Evolutionary conservation across 257 asterid genomes (phyloP).

Genomic region (Verbena officinalis): DNA sequence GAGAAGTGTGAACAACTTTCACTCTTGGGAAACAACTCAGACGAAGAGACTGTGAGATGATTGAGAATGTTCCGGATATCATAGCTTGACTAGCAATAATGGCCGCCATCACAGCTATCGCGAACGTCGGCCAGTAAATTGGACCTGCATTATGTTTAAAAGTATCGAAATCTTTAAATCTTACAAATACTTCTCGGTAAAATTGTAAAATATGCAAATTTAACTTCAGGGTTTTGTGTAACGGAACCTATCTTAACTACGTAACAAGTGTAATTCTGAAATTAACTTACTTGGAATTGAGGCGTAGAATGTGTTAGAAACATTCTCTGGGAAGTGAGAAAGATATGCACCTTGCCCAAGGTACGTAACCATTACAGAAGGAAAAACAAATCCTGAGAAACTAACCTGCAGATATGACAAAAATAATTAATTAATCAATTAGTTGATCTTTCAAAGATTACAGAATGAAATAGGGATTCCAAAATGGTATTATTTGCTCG

Average conservation of each 20-base stretch:
- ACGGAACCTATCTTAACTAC: too few species aligned
- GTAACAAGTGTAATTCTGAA: too few species aligned
- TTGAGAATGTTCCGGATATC: slow-evolving; percentile 72
- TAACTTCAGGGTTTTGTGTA: too few species aligned
- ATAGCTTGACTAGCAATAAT: slow-evolving; percentile 84
- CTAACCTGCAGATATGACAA: slow-evolving; percentile 47
- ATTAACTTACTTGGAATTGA: slow-evolving; percentile 50
- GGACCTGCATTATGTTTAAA: slow-evolving; percentile 34
- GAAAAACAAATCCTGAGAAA: slow-evolving; percentile 59
- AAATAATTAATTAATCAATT: too few species aligned
- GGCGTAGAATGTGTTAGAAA: slow-evolving; percentile 46
- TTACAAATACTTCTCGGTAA: background rate
- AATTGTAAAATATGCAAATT: too few species aligned
- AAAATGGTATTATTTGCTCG: too few species aligned
- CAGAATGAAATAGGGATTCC: background rate
- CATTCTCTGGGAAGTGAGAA: slow-evolving; percentile 44
- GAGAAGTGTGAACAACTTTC: slow-evolving; percentile 69
- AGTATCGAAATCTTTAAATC: too few species aligned
- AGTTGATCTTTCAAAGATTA: background rate
- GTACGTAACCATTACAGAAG: slow-evolving; percentile 51
- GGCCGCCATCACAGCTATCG: slow-evolving; percentile 68
- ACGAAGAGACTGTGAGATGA: slow-evolving; percentile 62
- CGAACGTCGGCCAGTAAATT: slow-evolving; percentile 76
- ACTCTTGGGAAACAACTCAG: slow-evolving; percentile 75
- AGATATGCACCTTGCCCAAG: slow-evolving; percentile 78